Base-by-base conservation (phyloP, 371 early-diverging fungal species). In the Conidiobolus incongruus region DNA sequence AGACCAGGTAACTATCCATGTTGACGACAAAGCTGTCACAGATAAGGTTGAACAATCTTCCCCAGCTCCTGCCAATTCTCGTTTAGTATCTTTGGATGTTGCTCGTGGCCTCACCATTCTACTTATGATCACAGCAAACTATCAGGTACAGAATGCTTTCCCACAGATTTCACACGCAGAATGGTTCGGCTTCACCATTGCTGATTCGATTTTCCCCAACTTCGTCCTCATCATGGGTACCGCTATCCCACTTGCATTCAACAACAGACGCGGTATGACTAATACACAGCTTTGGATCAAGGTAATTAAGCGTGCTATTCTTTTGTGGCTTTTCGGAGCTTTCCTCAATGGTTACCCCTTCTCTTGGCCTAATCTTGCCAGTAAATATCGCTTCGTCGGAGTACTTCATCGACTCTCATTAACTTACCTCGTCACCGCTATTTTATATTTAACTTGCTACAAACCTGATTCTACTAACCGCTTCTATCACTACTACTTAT, bases 181-280 rank as follows among this genome's bases (percentile, higher is more conserved):
- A 2, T 68, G 65, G 63, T 46, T 60, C 24, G 68, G 68, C 5
- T 55, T 63, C 28, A 50, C 62, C 12, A 45, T 60, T 29, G 68
- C 63, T 33, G 68, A 68, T 43, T 39, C 59, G 0, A 55, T 68
- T 22, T 68, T 68, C 51, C 68, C 68, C 7, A 51, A 51, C 29
- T 65, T 68, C 41, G 38, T 68, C 13, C 63, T 65, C 45, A 58
- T 65, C 21, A 52, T 53, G 22, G 65, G 68, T 19, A 48, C 59
- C 17, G 49, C 65, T n/a, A 55, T 67, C 13, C 65, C 68, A 0
- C 39, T 68, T n/a, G 55, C 65, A 0, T 36, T 57, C 19, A 26
- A 26, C 4, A 34, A 26, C 4, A 12, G 15, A 26, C 26, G 11
- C 6, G 17, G n/a, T 5, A 33, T 13, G 13, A 21, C 38, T 8